Evolutionary conservation across 164 flowering plant genomes (phyloP).

Genomic region (Platanus orientalis): DNA sequence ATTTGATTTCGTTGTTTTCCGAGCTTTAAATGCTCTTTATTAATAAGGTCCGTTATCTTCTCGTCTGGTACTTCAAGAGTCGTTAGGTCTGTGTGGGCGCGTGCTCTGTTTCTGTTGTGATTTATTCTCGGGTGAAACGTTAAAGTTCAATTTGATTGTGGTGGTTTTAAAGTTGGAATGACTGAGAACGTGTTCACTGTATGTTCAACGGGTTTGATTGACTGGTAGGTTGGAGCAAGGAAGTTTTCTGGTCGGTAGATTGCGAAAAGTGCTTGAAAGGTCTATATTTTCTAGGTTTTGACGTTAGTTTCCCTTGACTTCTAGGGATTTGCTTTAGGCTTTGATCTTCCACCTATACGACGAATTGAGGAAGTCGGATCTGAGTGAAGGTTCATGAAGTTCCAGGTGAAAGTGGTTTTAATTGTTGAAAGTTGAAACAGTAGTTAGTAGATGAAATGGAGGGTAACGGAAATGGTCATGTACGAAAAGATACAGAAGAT

Average conservation of each 20-base stretch:
- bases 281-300: background rate
- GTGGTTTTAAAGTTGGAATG: background rate
- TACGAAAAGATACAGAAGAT: slow-evolving; percentile 5
- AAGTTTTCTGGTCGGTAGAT: background rate
- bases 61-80: too few relatives aligned
- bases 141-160: too few relatives aligned
- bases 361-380: background rate
- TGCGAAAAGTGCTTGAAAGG: background rate
- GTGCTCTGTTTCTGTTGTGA: too few relatives aligned
- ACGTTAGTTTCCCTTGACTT: background rate
- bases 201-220: background rate
- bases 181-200: background rate
- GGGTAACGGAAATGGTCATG: slow-evolving; percentile 28
- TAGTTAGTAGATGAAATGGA: slow-evolving; percentile 30
- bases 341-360: too few relatives aligned
- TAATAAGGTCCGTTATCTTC: too few relatives aligned
- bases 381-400: background rate
- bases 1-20: too few relatives aligned
- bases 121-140: too few relatives aligned
- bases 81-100: too few relatives aligned
- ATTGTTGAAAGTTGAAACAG: slow-evolving; percentile 8
- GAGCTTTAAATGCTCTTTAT: too few relatives aligned
- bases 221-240: background rate
- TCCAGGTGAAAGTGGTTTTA: background rate
- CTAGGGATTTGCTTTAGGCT: background rate